Evolutionary conservation across 441 rosid genomes (phyloP), one percentile per base, ranked within the genome.

Genomic region (Gossypium schwendimanii): DNA sequence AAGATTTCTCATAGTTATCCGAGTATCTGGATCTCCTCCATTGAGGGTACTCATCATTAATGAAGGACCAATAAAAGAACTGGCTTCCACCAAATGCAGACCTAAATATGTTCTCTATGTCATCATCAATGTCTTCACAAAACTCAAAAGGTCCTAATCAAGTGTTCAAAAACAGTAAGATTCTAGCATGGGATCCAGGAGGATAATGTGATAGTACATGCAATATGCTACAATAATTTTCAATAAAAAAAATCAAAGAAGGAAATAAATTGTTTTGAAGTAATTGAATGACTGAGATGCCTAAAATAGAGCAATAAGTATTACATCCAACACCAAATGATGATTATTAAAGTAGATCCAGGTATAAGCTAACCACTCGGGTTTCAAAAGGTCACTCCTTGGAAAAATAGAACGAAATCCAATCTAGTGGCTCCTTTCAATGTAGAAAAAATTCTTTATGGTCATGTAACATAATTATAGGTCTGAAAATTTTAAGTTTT

Each of bases 61-160:
- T 71, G 79, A 90, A 94, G 61, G 97, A 89, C 86, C 92, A 85
- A 64, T 80, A 81, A 82, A 84, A 85, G 78, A 47, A 78, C 18
- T 78, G 81, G 10, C 76, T 62, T 73, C 94, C 89, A 73, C 91
- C 89, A 83, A 88, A 91, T 18, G 89, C 71, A 65, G 95, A 84
- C 45, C 84, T 84, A 62, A 90, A 87, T 7, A 91, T 76, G 57
- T 71, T 83, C 75, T 90, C 93, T 2, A 78, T 66, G 0, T 87
- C 91, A 45, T 83, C 83, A 3, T 75, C 83, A 36, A 80, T 87
- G 55, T 77, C 94, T 73, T 85, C 91, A 52, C 85, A 88, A 76
- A 92, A 91, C 65, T 86, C 85, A 45, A 78, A 88, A 49, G 77
- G 77, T 81, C 86, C 97, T 87, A 85, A 74, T 79, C 58, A 81